phyloP scores from a whole-genome alignment of 306 rosid species.

The Herpetospermum pedunculosum region DNA sequence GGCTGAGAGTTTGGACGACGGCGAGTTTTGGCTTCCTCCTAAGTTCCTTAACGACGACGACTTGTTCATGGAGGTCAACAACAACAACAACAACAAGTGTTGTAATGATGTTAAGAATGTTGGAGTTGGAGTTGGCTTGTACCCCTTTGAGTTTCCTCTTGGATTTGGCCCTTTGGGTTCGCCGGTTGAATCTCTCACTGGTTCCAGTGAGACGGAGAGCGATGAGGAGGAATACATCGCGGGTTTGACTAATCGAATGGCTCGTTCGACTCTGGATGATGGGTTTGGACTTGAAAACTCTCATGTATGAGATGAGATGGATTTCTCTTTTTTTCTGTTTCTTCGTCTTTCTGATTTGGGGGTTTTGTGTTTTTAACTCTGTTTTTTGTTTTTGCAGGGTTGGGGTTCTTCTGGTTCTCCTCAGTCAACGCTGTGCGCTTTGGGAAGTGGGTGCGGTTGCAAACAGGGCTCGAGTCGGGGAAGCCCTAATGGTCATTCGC shows the following conservation, averaged over 20 bases:
- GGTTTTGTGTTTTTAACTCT: background rate
- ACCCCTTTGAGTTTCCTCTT: constrained; percentile 26
- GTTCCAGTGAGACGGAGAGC: constrained; percentile 70
- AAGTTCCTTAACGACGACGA: constrained; percentile 61
- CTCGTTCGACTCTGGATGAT: constrained; percentile 33
- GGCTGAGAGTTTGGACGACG: constrained; percentile 52
- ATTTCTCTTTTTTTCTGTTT: background rate
- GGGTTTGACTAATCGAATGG: constrained; percentile 45
- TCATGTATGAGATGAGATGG: constrained; percentile 19
- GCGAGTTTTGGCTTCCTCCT: constrained; percentile 68
- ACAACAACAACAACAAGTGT: too few relatives aligned
- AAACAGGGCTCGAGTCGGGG: constrained; percentile 29
- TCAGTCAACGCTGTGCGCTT: constrained; percentile 35
- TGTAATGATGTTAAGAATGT: too few relatives aligned
- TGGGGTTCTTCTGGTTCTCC: constrained; percentile 26
- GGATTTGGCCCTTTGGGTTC: constrained; percentile 27
- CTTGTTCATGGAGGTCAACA: background rate
- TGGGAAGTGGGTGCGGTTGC: constrained; percentile 32
- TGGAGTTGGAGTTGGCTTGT: background rate
- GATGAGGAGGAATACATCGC: constrained; percentile 60
- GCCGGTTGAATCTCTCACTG: constrained; percentile 40
- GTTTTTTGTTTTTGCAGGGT: background rate
- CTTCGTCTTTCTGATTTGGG: background rate
- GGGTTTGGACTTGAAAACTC: constrained; percentile 14
- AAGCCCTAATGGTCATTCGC: constrained; percentile 29